Evolutionary conservation across 176 grass and related monocot genomes (phyloP).

Genomic region (Miscanthus lutarioriparius): DNA sequence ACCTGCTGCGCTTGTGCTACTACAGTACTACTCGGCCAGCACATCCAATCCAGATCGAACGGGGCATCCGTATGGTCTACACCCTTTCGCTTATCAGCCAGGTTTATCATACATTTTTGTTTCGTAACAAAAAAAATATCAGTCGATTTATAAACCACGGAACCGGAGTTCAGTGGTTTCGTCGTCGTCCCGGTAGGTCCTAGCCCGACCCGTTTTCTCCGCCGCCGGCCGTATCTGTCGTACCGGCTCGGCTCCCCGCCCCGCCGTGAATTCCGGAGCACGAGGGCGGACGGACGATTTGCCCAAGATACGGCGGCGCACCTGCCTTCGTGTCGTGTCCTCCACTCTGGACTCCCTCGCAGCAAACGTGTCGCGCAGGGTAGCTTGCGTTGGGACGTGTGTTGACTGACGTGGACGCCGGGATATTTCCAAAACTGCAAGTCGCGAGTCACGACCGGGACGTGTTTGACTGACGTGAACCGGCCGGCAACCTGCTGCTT

Average conservation of each 20-base stretch:
- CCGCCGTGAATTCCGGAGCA: background rate
- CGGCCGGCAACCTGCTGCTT: background rate
- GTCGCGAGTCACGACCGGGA: background rate
- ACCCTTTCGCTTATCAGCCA: no score
- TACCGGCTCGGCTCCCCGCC: background rate
- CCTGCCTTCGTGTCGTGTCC: background rate
- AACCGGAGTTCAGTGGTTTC: background rate
- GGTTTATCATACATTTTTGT: no score
- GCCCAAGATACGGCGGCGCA: background rate
- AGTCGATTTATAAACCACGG: no score
- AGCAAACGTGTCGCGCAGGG: background rate
- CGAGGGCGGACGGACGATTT: background rate
- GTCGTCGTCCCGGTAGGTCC: background rate
- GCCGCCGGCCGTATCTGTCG: background rate
- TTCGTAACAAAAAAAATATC: no score
- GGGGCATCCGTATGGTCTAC: no score
- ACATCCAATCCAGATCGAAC: background rate
- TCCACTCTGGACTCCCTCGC: background rate
- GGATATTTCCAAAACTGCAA: conserved; percentile 19
- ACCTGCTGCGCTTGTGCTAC: background rate
- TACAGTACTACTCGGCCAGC: background rate
- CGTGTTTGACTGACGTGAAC: background rate
- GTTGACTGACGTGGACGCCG: background rate
- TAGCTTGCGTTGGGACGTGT: background rate
- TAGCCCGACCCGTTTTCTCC: background rate